Evolutionary conservation across 495 filamentous ascomycete genomes (phyloP), one percentile per base, ranked within the genome.

Genomic region (Penicillium simplicissimum): DNA sequence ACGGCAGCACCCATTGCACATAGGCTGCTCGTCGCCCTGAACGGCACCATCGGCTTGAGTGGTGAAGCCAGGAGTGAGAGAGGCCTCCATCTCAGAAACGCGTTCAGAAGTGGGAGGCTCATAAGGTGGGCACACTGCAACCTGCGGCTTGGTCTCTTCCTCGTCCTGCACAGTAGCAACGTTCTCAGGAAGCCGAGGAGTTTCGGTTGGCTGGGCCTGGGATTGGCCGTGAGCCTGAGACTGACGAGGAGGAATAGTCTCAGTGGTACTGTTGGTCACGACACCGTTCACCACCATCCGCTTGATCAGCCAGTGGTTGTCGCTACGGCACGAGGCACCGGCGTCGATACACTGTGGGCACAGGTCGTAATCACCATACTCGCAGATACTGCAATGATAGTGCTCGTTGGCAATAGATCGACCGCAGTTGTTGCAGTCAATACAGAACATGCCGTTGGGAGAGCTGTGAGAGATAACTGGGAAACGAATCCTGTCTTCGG

Each of bases 401-500:
- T 99, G 95, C 23, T 84, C 84, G 64, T 92, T 86, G 36, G 87
- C 81, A 66, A 97, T 91, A 36, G 86, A 82, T 23, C 76, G 75
- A 57, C 93, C 86, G 70, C 95, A 99, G 67, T 86, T 83, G 77
- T 99, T 97, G 85, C 95, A 99, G 80, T 89, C 96, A 54, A 98
- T 92, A 37, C 84, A 86, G 72, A 81, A 82, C 35, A 73, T 66
- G 11, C 76, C 75, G 19, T 62, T 66, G 33, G 66, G 55, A 4
- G 75, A 74, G 13, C 48, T 67, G 62, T 78, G 74, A 31, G 72
- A 72, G 49, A 76, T 64, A 19, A 73, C 35, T 0, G 73, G 74
- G 53, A 69, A 69, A 48, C 55, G 62, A 21, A 64, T 64, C 25
- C 61, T 71, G 45, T 76, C 70, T 14, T 74, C 70, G 52, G 65